Evolutionary conservation across 1,284 basidiomycete genomes (phyloP).

Genomic region (Microbotryomycetes sp.): DNA sequence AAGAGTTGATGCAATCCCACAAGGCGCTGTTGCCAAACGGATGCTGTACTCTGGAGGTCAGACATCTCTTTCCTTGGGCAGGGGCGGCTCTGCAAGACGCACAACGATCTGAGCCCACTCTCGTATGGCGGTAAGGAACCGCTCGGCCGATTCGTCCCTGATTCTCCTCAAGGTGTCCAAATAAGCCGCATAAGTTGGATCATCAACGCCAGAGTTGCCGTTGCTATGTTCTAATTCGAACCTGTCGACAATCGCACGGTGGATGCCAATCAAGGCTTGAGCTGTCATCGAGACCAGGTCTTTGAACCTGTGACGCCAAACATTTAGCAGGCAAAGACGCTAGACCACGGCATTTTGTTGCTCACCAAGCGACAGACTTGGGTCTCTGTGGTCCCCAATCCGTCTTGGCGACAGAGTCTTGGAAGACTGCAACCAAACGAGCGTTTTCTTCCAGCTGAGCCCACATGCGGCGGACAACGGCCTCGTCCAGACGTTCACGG

Average conservation of each 20-base stretch:
- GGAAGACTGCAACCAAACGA: conserved; percentile 12
- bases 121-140: conserved; percentile 8
- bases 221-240: conserved; percentile 5
- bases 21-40: background rate
- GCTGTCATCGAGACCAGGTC: conserved; percentile 20
- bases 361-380: conserved; percentile 18
- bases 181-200: conserved; percentile 3
- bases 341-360: no score
- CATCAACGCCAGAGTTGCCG: background rate
- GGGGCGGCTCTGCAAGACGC: no score
- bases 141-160: conserved; percentile 10
- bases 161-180: conserved; percentile 9
- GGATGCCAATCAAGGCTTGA: conserved; percentile 17
- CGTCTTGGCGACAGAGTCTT: background rate
- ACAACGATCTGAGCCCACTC: conserved; percentile 7
- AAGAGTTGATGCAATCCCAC: background rate
- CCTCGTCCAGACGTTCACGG: conserved; percentile 2
- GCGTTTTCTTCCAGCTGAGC: conserved; percentile 11
- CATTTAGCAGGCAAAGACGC: background rate
- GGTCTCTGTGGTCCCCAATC: conserved; percentile 2
- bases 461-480: conserved; percentile 11
- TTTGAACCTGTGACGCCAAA: conserved; percentile 11
- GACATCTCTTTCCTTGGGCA: background rate
- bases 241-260: background rate
- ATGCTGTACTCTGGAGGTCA: background rate